phyloP scores from a whole-genome alignment of 2,329 filamentous ascomycete genomes.

The Penicillium griseofulvum region DNA sequence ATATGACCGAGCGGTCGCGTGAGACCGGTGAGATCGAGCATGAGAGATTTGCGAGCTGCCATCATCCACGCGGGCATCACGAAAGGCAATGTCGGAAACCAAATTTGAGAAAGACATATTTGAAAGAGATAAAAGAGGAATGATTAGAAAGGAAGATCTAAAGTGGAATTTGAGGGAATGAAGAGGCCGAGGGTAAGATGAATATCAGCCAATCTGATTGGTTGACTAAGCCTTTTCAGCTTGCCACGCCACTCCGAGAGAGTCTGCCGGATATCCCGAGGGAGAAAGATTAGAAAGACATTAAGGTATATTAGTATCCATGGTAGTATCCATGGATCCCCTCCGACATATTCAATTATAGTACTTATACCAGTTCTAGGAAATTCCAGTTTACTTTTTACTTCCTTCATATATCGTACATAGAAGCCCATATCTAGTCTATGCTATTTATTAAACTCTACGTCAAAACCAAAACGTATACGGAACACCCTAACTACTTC shows the following conservation, averaged over 20 bases:
- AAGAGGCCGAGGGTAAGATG: not conserved
- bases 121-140: not conserved
- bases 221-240: not conserved
- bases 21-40: constrained; percentile 40
- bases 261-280: not conserved
- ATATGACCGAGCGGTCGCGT: constrained; percentile 43
- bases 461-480: too few relatives aligned
- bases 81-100: constrained; percentile 50
- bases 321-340: too few relatives aligned
- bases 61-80: constrained; percentile 44
- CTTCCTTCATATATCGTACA: too few relatives aligned
- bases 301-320: too few relatives aligned
- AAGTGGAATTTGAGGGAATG: not conserved
- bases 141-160: not conserved
- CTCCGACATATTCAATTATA: too few relatives aligned
- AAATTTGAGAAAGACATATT: constrained; percentile 52
- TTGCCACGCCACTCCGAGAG: not conserved
- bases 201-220: constrained; percentile 1
- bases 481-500: too few relatives aligned
- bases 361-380: too few relatives aligned
- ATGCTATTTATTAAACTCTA: too few relatives aligned
- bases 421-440: too few relatives aligned
- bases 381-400: too few relatives aligned
- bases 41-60: constrained; percentile 45
- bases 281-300: not conserved